phyloP scores from a whole-genome alignment of 768 basidiomycete genomes.

The Epithele typhae region DNA sequence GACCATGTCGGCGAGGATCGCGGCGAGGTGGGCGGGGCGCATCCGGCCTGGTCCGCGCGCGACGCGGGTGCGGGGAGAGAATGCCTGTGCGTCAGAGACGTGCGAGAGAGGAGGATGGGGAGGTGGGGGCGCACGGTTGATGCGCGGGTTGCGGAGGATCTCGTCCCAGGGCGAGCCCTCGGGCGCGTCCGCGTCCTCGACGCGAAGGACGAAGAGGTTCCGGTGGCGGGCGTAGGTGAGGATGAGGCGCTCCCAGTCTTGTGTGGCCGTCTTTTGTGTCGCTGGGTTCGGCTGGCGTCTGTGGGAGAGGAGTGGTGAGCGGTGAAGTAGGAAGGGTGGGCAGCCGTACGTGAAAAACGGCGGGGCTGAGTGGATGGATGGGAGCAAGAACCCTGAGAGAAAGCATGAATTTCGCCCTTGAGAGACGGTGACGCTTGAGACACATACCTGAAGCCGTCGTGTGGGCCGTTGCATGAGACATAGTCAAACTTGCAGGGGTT shows the following conservation, averaged over 20 bases:
- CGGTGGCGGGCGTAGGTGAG: constrained; percentile 68
- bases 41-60: constrained; percentile 40
- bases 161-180: constrained; percentile 73
- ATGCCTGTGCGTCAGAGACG: too few species aligned
- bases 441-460: too few species aligned
- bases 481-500: too few species aligned
- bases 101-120: too few species aligned
- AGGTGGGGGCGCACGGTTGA: too few species aligned
- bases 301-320: constrained; percentile 7
- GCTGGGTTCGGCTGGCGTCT: constrained; percentile 75
- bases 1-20: constrained; percentile 59
- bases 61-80: background rate
- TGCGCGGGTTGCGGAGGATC: constrained; percentile 68
- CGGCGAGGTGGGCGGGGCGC: constrained; percentile 52
- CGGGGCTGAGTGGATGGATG: constrained; percentile 78
- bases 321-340: background rate
- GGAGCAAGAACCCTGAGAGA: constrained; percentile 72
- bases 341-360: constrained; percentile 86
- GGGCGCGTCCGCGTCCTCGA: constrained; percentile 68
- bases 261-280: constrained; percentile 55
- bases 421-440: too few species aligned
- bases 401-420: too few species aligned
- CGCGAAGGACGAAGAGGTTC: constrained; percentile 56
- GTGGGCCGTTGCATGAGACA: too few species aligned
- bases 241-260: constrained; percentile 79